These are phyloP conservation scores for Diplodia corticola DNA, from an alignment of 2,329 filamentous ascomycete genomes.

Conservation along the genomic window DNA sequence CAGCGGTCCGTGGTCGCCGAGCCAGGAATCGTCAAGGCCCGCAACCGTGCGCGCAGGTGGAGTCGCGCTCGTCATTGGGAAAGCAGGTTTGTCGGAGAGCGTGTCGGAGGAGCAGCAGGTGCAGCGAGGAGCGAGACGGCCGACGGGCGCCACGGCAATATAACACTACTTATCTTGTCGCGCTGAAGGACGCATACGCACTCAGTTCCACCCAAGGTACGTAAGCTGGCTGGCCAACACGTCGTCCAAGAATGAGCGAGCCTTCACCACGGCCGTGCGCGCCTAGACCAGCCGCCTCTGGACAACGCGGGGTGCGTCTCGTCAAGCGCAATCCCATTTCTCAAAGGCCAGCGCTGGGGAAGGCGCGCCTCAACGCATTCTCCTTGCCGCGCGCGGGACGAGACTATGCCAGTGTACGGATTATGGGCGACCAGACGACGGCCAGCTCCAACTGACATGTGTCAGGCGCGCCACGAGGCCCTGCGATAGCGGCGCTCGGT, in stretches of 20 bases:
- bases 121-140: background rate
- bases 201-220: conserved; percentile 13
- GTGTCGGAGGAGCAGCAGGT: background rate
- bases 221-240: conserved; percentile 16
- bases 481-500: background rate
- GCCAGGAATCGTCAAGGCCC: background rate
- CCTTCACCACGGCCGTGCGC: background rate
- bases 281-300: background rate
- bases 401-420: background rate
- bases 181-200: background rate
- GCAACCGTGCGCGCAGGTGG: conserved; percentile 4
- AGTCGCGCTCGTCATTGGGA: background rate
- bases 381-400: background rate
- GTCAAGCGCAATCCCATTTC: background rate
- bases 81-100: conserved; percentile 2
- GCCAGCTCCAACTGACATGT: background rate
- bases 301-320: conserved; percentile 4
- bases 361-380: background rate
- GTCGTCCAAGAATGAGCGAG: background rate
- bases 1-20: background rate
- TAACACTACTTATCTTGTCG: background rate
- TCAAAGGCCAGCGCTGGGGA: background rate
- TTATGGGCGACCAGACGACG: background rate
- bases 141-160: background rate
- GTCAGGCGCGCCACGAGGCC: background rate